A percentile compares a stretch with the other conserved stretches of the same genome.
These are phyloP conservation scores for Vitis hybrid DNA, from an alignment of 177 flowering plant genomes.

Conservation along the genomic window DNA sequence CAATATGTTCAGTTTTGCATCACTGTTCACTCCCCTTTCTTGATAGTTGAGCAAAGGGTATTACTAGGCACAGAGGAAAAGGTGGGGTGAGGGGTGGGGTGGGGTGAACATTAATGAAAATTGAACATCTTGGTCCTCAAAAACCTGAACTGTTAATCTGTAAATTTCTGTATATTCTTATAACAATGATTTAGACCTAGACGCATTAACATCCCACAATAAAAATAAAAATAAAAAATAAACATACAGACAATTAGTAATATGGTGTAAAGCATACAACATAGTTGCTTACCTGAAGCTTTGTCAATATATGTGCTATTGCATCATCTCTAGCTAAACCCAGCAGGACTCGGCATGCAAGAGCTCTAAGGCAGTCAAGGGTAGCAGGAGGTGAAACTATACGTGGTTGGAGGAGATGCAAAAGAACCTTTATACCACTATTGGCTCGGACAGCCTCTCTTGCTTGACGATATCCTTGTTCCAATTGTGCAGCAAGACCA, in stretches of 20 bases:
- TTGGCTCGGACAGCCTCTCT: conserved; percentile 93
- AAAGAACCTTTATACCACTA: conserved; percentile 87
- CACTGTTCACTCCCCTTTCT: too few species aligned
- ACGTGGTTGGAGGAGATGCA: conserved; percentile 86
- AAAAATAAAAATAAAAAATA: too few species aligned
- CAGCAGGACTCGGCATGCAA: conserved; percentile 89
- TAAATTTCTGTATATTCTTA: too few species aligned
- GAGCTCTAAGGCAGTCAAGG: conserved; percentile 89
- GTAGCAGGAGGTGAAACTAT: conserved; percentile 66
- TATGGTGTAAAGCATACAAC: background rate
- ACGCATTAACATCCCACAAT: too few species aligned
- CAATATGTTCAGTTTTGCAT: too few species aligned
- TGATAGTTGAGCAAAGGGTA: too few species aligned
- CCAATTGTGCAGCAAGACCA: conserved; percentile 88
- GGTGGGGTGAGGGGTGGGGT: too few species aligned
- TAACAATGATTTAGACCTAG: too few species aligned
- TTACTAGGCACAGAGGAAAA: too few species aligned
- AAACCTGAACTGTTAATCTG: too few species aligned
- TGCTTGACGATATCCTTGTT: conserved; percentile 87
- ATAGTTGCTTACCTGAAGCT: conserved; percentile 70
- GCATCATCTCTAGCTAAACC: conserved; percentile 94
- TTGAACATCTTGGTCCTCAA: too few species aligned
- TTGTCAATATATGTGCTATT: conserved; percentile 89
- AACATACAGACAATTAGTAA: background rate
- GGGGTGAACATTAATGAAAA: too few species aligned